Evolutionary conservation across 192 early-diverging fungal species (phyloP), one percentile per base, ranked within the genome.

Genomic region (Coemansia sp.): DNA sequence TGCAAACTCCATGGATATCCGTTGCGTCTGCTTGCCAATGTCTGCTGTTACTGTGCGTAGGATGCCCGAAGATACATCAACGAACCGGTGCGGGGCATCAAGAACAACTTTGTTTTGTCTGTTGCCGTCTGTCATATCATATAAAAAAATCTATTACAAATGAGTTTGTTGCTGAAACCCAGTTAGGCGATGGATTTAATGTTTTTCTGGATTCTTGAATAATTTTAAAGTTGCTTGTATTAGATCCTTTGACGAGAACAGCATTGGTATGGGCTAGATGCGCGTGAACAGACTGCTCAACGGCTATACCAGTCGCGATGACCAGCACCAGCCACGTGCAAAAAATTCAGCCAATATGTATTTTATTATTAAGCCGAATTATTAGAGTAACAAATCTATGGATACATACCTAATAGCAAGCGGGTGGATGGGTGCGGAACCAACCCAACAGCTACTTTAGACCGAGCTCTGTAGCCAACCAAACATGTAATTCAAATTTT

Each of bases 1-100:
- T 7, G 45, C 62, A 34, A 74, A 37, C 30, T 68, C 72, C 15
- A 15, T 30, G 13, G 63, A 46, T 6, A 63, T 63, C 42, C 6
- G 12, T 15, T 58, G 67, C n/a, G 72, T 63, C 4, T 39, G 15
- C 20, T 35, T n/a, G 0, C 67, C 59, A 10, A 39, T 34, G 37
- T 40, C 57, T 1, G 40, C 72, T 1, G 63, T 62, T 4, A 75
- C 5, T 13, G 59, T 31, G 12, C 29, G 48, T 0, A 75, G 55
- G 4, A 68, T 62, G 0, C 28, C 51, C 3, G 34, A 51, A 5
- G 72, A 45, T 9, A 61, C 57, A 2, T 68, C 52, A 15, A 67
- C 43, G 23, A 68, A 64, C 15, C 66, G 7, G 46, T 49, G 46
- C 20, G 46, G 46, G 5, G 46, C 46, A 49, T 49, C 46, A 4